Evolutionary conservation across 164 flowering plant genomes (phyloP).

Genomic region (Sextonia rubra): DNA sequence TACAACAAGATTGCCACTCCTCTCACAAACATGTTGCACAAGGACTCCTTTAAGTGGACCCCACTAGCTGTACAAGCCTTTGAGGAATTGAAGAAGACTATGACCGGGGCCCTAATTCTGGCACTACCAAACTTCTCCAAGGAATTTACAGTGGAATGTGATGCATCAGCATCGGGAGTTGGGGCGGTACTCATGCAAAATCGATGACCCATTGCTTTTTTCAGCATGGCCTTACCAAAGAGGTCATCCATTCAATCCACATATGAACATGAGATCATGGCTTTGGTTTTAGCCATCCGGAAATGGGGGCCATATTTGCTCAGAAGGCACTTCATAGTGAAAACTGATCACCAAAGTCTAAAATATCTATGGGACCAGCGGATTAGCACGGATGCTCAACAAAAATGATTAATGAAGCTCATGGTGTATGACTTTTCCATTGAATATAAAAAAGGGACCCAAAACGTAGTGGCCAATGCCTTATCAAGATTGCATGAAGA

Average conservation of each 20-base stretch:
- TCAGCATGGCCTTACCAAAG: too few species aligned
- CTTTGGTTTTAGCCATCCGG: too few species aligned
- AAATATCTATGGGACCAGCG: too few species aligned
- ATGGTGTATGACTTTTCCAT: conserved; percentile 5
- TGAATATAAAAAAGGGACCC: background rate
- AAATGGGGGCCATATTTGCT: too few species aligned
- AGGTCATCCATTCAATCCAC: background rate
- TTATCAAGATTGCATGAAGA: background rate
- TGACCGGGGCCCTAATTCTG: background rate
- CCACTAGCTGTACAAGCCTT: too few species aligned
- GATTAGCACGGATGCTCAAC: too few species aligned
- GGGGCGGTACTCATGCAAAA: background rate
- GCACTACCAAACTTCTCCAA: background rate
- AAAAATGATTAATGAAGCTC: too few species aligned
- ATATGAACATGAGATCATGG: too few species aligned
- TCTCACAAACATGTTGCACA: background rate
- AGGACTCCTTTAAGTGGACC: conserved; percentile 1
- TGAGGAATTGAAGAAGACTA: background rate
- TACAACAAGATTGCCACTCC: background rate
- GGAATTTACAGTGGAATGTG: background rate
- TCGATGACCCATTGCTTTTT: background rate
- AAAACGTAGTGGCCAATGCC: background rate
- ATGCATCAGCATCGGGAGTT: background rate
- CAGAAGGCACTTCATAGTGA: too few species aligned
- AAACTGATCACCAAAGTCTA: too few species aligned